Conservation (phyloP, 306 rosid genomes). For the Trifolium dubium region DNA sequence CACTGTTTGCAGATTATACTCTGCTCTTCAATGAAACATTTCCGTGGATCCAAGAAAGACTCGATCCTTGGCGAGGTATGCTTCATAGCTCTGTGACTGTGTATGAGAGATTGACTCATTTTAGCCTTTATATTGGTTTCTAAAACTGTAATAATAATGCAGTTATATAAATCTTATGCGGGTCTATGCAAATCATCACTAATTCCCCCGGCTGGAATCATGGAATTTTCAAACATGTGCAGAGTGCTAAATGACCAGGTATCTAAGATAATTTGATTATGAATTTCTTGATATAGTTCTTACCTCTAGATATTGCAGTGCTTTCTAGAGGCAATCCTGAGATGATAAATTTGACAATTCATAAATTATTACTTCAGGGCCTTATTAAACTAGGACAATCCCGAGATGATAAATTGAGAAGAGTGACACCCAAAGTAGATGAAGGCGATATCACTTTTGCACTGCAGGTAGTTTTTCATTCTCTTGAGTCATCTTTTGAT, state of each 20-base stretch:
- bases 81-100: constrained; percentile 24
- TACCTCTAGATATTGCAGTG: neutral
- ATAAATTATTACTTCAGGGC: constrained; percentile 59
- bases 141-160: constrained; percentile 41
- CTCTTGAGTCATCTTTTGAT: neutral
- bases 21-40: constrained; percentile 78
- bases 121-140: constrained; percentile 13
- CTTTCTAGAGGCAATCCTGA: neutral
- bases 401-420: constrained; percentile 72
- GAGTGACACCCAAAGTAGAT: constrained; percentile 69
- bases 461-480: constrained; percentile 60
- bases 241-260: constrained; percentile 91
- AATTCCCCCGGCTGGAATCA: constrained; percentile 69
- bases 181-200: constrained; percentile 68
- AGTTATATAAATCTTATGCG: constrained; percentile 77
- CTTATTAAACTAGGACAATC: constrained; percentile 79
- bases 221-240: constrained; percentile 83
- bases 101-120: neutral
- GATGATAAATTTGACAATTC: neutral
- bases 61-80: constrained; percentile 74
- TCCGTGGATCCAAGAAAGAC: constrained; percentile 79
- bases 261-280: neutral
- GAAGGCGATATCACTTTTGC: constrained; percentile 82
- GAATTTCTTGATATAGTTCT: constrained; percentile 21
- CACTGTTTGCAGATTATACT: constrained; percentile 64